A percentile compares a stretch with the other conserved stretches of the same genome.
These are phyloP conservation scores for Talaromyces funiculosus DNA, from an alignment of 2,329 filamentous ascomycete genomes.

Conservation along the genomic window DNA sequence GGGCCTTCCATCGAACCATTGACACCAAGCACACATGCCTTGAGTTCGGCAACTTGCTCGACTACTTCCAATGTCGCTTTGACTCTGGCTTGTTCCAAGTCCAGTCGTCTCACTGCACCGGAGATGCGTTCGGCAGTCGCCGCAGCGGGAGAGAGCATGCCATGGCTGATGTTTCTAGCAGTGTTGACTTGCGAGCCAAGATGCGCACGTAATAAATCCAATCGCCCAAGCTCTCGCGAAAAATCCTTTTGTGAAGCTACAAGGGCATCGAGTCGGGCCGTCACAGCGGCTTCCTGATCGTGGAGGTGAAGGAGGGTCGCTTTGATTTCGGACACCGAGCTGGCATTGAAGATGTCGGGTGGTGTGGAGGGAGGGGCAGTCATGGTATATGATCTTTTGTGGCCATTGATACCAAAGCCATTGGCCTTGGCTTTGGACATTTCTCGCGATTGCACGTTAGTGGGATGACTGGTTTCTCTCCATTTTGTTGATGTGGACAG, in stretches of 20 bases:
- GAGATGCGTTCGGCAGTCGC: constrained; percentile 81
- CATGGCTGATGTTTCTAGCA: constrained; percentile 76
- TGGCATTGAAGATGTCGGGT: constrained; percentile 59
- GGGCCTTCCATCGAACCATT: constrained; percentile 95
- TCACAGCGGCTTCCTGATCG: constrained; percentile 67
- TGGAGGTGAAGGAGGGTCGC: constrained; percentile 70
- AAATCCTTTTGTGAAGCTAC: constrained; percentile 80
- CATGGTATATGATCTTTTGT: constrained; percentile 13
- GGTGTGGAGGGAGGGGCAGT: constrained; percentile 9
- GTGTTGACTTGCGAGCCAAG: constrained; percentile 81
- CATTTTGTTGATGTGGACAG: not conserved
- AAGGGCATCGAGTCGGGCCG: constrained; percentile 66
- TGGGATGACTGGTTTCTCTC: not conserved
- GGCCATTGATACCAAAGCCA: constrained; percentile 23
- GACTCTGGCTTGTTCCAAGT: constrained; percentile 85
- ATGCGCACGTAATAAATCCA: constrained; percentile 84
- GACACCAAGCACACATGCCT: constrained; percentile 90
- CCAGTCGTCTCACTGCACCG: constrained; percentile 76
- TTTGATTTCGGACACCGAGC: constrained; percentile 72
- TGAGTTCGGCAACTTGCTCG: constrained; percentile 93
- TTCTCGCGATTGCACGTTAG: not conserved
- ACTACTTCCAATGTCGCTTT: constrained; percentile 87
- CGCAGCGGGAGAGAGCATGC: constrained; percentile 82
- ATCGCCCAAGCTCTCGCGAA: constrained; percentile 74
- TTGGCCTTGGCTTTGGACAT: constrained; percentile 20